A percentile compares a stretch with the other conserved stretches of the same genome.
Evolutionary conservation across 768 basidiomycete genomes (phyloP).

Genomic region (Phanerochaete carnosa): DNA sequence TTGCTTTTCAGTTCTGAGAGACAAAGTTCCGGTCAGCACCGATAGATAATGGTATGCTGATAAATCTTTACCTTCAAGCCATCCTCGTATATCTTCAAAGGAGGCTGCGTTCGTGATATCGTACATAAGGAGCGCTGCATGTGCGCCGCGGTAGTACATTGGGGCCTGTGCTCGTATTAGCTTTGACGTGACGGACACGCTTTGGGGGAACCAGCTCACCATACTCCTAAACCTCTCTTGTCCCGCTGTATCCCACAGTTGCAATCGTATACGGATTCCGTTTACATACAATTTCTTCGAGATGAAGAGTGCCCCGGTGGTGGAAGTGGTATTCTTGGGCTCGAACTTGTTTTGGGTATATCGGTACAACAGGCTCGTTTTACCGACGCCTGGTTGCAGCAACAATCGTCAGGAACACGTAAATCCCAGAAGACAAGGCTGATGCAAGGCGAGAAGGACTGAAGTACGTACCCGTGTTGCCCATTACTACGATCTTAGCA

Average conservation of each 20-base stretch:
- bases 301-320: slow-evolving; percentile 91
- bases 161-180: slow-evolving; percentile 59
- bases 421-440: background rate
- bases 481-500: slow-evolving; percentile 95
- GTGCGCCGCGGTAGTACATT: slow-evolving; percentile 96
- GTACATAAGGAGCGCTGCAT: slow-evolving; percentile 91
- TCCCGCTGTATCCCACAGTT: slow-evolving; percentile 92
- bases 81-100: slow-evolving; percentile 88
- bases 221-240: slow-evolving; percentile 92
- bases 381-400: slow-evolving; percentile 68
- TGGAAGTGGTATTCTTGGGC: slow-evolving; percentile 84
- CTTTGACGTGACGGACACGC: background rate
- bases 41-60: background rate
- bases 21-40: background rate
- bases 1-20: slow-evolving; percentile 83
- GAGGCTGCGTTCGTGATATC: slow-evolving; percentile 89
- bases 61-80: slow-evolving; percentile 73
- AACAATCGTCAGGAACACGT: background rate
- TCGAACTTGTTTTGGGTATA: slow-evolving; percentile 91
- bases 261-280: slow-evolving; percentile 80
- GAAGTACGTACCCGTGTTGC: slow-evolving; percentile 55
- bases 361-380: slow-evolving; percentile 86
- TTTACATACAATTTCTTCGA: slow-evolving; percentile 88
- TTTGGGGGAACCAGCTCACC: slow-evolving; percentile 42
- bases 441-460: background rate